These are phyloP conservation scores for Kokia cookei DNA, from an alignment of 441 rosid species.

Conservation along the genomic window DNA sequence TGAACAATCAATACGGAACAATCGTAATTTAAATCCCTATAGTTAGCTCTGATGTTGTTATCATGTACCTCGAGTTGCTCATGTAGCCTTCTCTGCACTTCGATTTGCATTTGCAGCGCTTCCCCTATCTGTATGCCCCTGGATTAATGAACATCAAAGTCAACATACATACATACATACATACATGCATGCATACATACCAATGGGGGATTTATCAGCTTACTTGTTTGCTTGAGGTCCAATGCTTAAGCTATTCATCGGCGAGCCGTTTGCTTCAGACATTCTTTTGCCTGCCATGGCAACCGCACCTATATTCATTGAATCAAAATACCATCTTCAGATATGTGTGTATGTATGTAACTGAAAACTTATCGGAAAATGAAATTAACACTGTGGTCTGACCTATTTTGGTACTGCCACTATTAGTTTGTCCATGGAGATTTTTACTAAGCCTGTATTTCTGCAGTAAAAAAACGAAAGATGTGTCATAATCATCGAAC, in stretches of 20 bases:
- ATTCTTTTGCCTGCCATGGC: conserved; percentile 51
- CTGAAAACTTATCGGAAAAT: background rate
- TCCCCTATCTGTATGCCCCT: conserved; percentile 71
- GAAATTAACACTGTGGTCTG: conserved; percentile 9
- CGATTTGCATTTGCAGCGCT: conserved; percentile 95
- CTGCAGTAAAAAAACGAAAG: conserved; percentile 39
- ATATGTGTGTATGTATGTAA: no score
- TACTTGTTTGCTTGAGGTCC: conserved; percentile 79
- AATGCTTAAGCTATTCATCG: conserved; percentile 49
- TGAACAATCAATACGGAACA: background rate
- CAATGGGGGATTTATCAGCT: conserved; percentile 4
- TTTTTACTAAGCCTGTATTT: conserved; percentile 96
- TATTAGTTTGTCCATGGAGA: conserved; percentile 77
- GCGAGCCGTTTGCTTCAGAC: conserved; percentile 55
- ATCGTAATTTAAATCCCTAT: background rate
- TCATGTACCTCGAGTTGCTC: conserved; percentile 85
- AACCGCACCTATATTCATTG: conserved; percentile 38
- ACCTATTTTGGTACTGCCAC: conserved; percentile 63
- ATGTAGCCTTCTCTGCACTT: conserved; percentile 93
- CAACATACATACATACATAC: background rate
- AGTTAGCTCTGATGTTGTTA: background rate
- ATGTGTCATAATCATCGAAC: background rate
- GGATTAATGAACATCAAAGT: conserved; percentile 18
- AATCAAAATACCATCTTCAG: background rate
- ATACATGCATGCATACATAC: background rate